A percentile compares a stretch with the other conserved stretches of the same genome.
Evolutionary conservation across 306 rosid species (phyloP).

Genomic region (Hippophae gyantsensis): DNA sequence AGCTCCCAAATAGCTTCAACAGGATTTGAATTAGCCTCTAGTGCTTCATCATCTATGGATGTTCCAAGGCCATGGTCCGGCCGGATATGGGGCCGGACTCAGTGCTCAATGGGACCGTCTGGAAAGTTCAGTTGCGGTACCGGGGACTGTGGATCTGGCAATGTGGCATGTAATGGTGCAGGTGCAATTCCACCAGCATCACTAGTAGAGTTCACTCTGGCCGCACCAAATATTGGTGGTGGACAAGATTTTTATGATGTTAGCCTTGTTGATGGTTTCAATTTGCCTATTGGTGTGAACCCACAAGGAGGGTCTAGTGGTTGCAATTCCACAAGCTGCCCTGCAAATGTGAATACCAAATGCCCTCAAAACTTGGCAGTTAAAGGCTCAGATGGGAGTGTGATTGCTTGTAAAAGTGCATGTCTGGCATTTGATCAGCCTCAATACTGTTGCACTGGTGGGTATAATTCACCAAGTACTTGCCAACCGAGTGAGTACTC

Average conservation of each 20-base stretch:
- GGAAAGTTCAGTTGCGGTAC: slow-evolving; percentile 42
- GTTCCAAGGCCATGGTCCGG: slow-evolving; percentile 49
- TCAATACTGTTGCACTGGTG: slow-evolving; percentile 41
- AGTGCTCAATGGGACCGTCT: slow-evolving; percentile 20
- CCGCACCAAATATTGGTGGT: not conserved
- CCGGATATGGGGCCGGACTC: slow-evolving; percentile 47
- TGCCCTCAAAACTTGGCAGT: slow-evolving; percentile 29
- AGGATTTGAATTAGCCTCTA: slow-evolving; percentile 27
- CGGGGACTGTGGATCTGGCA: slow-evolving; percentile 41
- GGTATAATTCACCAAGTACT: not conserved
- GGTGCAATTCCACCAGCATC: slow-evolving; percentile 43
- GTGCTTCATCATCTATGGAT: slow-evolving; percentile 16
- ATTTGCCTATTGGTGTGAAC: slow-evolving; percentile 32
- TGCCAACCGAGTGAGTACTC: slow-evolving; percentile 43
- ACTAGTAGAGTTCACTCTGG: slow-evolving; percentile 30
- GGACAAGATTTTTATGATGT: slow-evolving; percentile 57
- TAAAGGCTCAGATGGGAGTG: slow-evolving; percentile 18
- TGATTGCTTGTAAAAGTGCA: slow-evolving; percentile 58
- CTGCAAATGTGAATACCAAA: slow-evolving; percentile 15
- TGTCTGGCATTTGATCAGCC: slow-evolving; percentile 36
- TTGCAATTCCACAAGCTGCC: slow-evolving; percentile 26
- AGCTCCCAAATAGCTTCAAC: slow-evolving; percentile 32
- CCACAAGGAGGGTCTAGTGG: slow-evolving; percentile 33
- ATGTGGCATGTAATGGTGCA: slow-evolving; percentile 40
- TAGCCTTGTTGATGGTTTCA: slow-evolving; percentile 58